Conservation (phyloP, 805 yeast genomes). For the Candida khao-thaluensis region DNA sequence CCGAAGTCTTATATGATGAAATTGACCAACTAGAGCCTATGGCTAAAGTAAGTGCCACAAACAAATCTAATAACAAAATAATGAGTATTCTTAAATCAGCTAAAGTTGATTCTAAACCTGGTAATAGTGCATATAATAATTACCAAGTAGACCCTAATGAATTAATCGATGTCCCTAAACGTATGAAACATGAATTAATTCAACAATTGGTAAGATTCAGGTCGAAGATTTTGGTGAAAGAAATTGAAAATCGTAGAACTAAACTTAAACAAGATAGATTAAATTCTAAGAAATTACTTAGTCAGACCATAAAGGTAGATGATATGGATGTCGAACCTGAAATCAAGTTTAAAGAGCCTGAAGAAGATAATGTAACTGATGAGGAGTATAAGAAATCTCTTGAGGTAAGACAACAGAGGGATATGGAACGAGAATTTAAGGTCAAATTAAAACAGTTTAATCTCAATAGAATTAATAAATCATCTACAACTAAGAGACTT, state of each 20-base stretch:
- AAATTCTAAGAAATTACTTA: constrained; percentile 47
- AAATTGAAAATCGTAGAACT: constrained; percentile 48
- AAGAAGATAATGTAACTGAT: constrained; percentile 23
- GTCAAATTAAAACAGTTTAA: constrained; percentile 16
- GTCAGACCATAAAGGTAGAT: constrained; percentile 3
- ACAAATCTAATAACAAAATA: neutral
- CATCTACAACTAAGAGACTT: constrained; percentile 21
- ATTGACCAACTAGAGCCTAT: constrained; percentile 23
- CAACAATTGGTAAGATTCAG: constrained; percentile 57
- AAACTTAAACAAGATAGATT: constrained; percentile 49
- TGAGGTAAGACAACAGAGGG: constrained; percentile 22
- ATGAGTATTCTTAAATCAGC: constrained; percentile 2
- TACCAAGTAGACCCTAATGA: constrained; percentile 60
- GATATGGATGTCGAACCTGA: constrained; percentile 12
- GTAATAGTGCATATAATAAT: constrained; percentile 9
- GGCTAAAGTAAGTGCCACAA: constrained; percentile 3
- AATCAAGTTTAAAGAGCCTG: constrained; percentile 8
- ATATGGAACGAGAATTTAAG: constrained; percentile 21
- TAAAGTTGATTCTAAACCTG: constrained; percentile 1
- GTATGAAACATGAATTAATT: constrained; percentile 50
- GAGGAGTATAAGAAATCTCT: constrained; percentile 27
- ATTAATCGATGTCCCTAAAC: constrained; percentile 54
- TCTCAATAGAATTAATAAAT: constrained; percentile 19
- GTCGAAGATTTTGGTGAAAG: constrained; percentile 51
- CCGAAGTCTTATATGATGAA: constrained; percentile 16